Evolutionary conservation across 768 basidiomycete species (phyloP).

Genomic region (Russula griseocarnosa): DNA sequence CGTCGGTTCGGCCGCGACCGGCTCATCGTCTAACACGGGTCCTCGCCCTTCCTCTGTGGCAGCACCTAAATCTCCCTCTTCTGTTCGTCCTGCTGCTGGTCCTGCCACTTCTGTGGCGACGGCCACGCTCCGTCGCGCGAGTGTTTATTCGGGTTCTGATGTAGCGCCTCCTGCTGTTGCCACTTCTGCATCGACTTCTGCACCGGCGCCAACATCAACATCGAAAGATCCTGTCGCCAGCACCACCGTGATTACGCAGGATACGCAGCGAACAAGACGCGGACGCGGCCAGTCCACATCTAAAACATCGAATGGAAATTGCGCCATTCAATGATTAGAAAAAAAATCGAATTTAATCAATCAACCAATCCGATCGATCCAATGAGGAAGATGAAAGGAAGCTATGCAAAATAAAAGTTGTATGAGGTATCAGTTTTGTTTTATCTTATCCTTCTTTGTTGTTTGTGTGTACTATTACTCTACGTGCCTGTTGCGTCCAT

Average conservation of each 20-base stretch:
- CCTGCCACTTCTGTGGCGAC: not conserved
- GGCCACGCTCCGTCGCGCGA: not conserved
- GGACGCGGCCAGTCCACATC: slow-evolving; percentile 8
- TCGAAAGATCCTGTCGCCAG: not conserved
- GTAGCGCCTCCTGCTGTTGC: not conserved
- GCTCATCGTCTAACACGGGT: not conserved
- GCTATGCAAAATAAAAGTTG: not conserved
- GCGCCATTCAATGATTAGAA: slow-evolving; percentile 18
- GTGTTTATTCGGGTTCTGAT: slow-evolving; percentile 1
- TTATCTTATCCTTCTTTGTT: not conserved
- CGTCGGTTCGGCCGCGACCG: not conserved
- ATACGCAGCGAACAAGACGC: slow-evolving; percentile 15
- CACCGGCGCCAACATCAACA: not conserved
- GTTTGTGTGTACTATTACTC: not conserved
- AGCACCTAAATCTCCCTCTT: not conserved
- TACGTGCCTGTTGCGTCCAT: not conserved
- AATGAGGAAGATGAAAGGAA: not conserved
- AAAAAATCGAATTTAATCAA: not conserved
- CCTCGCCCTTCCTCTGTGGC: not conserved
- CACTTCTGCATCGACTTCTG: not conserved
- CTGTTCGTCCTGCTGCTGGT: not conserved
- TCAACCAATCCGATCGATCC: too few relatives aligned
- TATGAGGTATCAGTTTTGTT: not conserved
- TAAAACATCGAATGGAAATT: slow-evolving; percentile 13
- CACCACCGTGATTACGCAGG: not conserved